Evolutionary conservation across 108 stramenopile genomes (phyloP).

Genomic region (Seminavis robusta): DNA sequence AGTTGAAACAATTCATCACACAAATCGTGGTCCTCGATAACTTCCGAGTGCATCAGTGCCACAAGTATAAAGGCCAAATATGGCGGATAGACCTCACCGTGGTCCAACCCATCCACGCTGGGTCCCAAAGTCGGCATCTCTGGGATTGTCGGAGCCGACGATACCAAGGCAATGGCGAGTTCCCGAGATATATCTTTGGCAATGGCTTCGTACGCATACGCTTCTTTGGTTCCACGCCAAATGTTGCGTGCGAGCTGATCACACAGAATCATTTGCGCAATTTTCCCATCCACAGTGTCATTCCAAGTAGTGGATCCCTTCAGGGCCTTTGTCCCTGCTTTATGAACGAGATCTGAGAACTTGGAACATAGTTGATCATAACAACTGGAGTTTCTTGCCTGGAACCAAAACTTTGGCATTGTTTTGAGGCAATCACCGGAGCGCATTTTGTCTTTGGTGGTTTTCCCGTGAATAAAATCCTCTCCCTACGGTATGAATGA

Average conservation of each 20-base stretch:
- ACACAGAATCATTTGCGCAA: conserved; percentile 54
- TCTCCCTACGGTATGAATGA: no score
- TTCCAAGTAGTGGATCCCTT: conserved; percentile 23
- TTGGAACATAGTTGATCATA: conserved; percentile 30
- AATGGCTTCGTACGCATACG: conserved; percentile 59
- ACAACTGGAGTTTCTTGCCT: conserved; percentile 9
- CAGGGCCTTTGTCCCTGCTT: neutral
- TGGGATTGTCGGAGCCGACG: no score
- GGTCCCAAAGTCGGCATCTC: neutral
- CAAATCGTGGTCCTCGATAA: conserved; percentile 21
- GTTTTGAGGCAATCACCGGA: neutral
- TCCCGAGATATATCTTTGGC: conserved; percentile 18
- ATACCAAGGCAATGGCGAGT: conserved; percentile 6
- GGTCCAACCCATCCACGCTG: neutral
- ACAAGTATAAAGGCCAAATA: conserved; percentile 32
- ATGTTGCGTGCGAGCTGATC: conserved; percentile 72
- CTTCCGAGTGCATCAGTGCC: conserved; percentile 61
- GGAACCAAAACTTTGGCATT: conserved; percentile 28
- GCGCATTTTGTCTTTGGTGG: neutral
- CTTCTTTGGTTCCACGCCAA: conserved; percentile 60
- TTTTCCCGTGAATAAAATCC: no score
- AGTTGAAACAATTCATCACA: neutral
- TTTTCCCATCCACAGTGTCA: conserved; percentile 30
- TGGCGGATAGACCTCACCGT: conserved; percentile 19
- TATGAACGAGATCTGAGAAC: conserved; percentile 16